Conservation (phyloP, 106 monocot species). For the Narthecium ossifragum region DNA sequence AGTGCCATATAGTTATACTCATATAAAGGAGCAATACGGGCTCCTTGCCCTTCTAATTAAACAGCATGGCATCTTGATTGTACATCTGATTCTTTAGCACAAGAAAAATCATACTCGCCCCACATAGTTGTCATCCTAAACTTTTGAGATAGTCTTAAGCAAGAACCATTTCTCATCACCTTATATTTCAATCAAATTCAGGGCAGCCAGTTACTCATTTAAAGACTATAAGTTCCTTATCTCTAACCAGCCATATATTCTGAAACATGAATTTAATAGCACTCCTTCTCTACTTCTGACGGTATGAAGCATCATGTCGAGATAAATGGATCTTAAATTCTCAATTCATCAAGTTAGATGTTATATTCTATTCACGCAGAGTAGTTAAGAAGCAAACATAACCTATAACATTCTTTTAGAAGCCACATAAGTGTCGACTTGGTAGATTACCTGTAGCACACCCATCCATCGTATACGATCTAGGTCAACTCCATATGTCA, state of each 20-base stretch:
- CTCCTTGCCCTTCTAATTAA: not conserved
- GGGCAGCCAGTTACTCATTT: too few species aligned
- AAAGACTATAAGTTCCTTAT: too few species aligned
- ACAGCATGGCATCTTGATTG: not conserved
- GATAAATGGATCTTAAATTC: not conserved
- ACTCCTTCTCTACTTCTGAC: too few species aligned
- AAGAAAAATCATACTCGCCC: too few species aligned
- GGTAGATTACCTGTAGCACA: constrained; percentile 60
- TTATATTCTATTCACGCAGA: not conserved
- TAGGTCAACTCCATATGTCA: constrained; percentile 88
- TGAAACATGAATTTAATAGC: too few species aligned
- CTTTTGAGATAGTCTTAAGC: too few species aligned
- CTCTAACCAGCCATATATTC: too few species aligned
- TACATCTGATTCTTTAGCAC: not conserved
- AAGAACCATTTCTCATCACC: too few species aligned
- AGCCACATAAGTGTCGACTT: not conserved
- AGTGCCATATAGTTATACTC: not conserved
- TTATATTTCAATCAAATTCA: too few species aligned
- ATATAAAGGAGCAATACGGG: too few species aligned
- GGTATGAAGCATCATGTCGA: too few species aligned
- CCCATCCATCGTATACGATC: constrained; percentile 71
- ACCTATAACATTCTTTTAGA: not conserved
- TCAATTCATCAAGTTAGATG: not conserved
- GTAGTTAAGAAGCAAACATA: not conserved
- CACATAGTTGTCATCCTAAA: too few species aligned